Percentiles rank a stretch among this genome's conserved stretches.
phyloP scores from a whole-genome alignment of 768 basidiomycete genomes.

The Mycena venus region DNA sequence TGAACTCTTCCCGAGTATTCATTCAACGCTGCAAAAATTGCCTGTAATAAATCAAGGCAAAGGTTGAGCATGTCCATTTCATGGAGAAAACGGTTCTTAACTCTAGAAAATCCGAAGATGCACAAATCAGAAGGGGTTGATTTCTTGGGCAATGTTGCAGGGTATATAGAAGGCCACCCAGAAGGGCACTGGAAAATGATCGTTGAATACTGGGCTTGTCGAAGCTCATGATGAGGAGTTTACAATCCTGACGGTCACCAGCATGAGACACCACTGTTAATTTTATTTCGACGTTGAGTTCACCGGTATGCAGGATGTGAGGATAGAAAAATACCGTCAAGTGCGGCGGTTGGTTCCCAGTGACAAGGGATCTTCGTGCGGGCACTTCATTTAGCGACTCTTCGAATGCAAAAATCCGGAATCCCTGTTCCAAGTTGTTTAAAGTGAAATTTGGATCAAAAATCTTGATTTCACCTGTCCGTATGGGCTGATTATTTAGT shows the following conservation, averaged over 20 bases:
- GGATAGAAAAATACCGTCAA: background rate
- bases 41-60: background rate
- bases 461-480: background rate
- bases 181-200: background rate
- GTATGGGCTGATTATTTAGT: background rate
- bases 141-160: background rate
- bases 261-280: background rate
- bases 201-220: background rate
- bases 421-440: background rate
- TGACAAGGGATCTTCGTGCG: background rate
- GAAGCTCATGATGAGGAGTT: background rate
- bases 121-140: background rate
- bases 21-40: conserved; percentile 3
- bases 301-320: background rate
- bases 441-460: conserved; percentile 12
- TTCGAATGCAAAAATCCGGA: conserved; percentile 18
- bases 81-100: background rate
- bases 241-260: background rate
- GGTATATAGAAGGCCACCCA: background rate
- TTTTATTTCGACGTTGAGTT: background rate
- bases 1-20: background rate
- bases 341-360: background rate
- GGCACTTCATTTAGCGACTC: background rate
- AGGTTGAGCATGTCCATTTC: background rate
- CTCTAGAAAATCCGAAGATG: background rate